Conservation (phyloP, 2,329 filamentous ascomycete genomes). For the Fusarium subglutinans region DNA sequence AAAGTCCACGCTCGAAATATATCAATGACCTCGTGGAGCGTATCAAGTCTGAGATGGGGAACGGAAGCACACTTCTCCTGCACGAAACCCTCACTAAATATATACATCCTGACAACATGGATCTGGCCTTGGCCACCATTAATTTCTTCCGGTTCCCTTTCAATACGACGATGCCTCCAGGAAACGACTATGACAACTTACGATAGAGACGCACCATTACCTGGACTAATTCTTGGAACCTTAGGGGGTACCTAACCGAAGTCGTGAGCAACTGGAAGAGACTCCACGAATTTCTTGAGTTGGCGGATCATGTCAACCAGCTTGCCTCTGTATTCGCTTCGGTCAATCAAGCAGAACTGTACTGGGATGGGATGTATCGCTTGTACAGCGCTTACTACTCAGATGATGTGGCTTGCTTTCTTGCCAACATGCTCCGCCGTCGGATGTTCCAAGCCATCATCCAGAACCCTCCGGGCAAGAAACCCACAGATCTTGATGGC, state of each 20-base stretch:
- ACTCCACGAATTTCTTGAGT: conserved; percentile 10
- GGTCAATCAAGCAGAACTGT: not conserved
- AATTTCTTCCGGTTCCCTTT: not conserved
- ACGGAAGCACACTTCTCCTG: not conserved
- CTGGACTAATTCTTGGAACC: not conserved
- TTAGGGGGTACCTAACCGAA: not conserved
- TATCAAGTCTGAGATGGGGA: not conserved
- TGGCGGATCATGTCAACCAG: conserved; percentile 1
- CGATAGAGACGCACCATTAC: rapidly evolving
- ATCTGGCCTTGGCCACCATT: not conserved
- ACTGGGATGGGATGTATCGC: not conserved
- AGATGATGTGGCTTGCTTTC: not conserved
- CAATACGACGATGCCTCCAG: not conserved
- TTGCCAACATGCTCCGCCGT: not conserved
- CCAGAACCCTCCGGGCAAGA: not conserved
- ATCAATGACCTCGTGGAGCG: not conserved
- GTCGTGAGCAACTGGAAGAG: not conserved
- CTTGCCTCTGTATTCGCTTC: not conserved
- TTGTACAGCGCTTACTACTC: not conserved
- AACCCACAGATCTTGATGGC: not conserved
- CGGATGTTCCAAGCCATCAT: not conserved
- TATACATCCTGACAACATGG: not conserved
- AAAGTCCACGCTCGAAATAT: not conserved
- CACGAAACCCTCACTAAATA: not conserved
- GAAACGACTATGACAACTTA: not conserved